Percentiles rank a stretch among this genome's conserved stretches.
phyloP scores from a whole-genome alignment of 176 grass and related monocot species.

The Avena atlantica region DNA sequence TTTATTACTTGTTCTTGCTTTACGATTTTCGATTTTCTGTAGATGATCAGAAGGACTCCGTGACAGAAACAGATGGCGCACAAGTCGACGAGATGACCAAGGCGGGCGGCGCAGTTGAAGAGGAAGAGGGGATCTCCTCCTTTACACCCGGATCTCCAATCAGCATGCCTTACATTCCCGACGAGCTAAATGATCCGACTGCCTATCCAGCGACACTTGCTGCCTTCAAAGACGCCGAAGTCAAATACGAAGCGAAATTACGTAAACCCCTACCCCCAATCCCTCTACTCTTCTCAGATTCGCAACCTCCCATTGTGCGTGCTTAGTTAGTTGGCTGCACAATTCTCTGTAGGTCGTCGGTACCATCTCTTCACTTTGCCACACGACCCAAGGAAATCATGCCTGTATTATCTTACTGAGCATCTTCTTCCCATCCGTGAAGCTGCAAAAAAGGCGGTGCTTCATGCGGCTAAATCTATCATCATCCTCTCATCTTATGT shows the following conservation, averaged over 20 bases:
- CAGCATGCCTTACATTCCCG: not conserved
- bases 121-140: not conserved
- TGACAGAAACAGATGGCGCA: too few species aligned
- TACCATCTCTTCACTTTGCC: not conserved
- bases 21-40: too few species aligned
- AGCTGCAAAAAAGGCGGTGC: not conserved
- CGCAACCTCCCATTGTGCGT: too few species aligned
- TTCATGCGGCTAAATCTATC: not conserved
- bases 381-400: not conserved
- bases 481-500: not conserved
- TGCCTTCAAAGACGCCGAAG: not conserved
- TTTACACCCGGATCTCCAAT: not conserved
- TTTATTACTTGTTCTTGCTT: too few species aligned
- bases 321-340: not conserved
- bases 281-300: not conserved
- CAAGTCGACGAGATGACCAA: not conserved
- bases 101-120: not conserved
- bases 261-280: not conserved
- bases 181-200: not conserved
- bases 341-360: not conserved
- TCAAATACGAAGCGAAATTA: not conserved
- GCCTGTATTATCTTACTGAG: not conserved
- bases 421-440: not conserved
- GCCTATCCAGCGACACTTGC: not conserved
- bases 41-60: too few species aligned